Evolutionary conservation across 345 rosid species (phyloP).

Genomic region (Melastoma malabathricum): DNA sequence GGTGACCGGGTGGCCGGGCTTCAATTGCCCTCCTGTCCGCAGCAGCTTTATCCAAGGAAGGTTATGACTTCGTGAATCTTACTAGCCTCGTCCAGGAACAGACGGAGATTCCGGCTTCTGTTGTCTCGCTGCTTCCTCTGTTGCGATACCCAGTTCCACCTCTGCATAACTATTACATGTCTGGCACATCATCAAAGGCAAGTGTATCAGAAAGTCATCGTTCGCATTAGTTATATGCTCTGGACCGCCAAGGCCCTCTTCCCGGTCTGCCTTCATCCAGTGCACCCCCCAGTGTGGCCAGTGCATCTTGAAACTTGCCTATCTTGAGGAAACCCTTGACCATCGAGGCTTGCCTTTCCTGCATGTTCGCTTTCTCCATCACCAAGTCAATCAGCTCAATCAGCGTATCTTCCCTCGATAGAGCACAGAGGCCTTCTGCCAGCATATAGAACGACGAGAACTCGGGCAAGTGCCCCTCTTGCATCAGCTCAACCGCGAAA

Average conservation of each 20-base stretch:
- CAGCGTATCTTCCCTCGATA: conserved; percentile 59
- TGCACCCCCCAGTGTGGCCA: conserved; percentile 48
- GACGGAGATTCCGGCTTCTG: no score
- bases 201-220: no score
- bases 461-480: conserved; percentile 60
- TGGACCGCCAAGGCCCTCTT: conserved; percentile 1
- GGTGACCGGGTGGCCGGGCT: no score
- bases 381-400: conserved; percentile 43
- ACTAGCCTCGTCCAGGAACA: no score
- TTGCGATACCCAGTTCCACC: no score
- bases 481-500: conserved; percentile 57
- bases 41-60: no score
- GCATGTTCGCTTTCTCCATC: conserved; percentile 55
- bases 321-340: conserved; percentile 61
- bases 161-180: no score
- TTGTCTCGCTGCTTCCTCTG: no score
- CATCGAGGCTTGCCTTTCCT: conserved; percentile 44
- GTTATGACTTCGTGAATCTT: no score
- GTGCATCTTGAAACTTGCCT: conserved; percentile 57
- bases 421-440: conserved; percentile 69
- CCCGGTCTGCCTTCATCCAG: conserved; percentile 16
- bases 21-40: no score
- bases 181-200: no score
- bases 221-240: neutral
- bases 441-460: conserved; percentile 62